Base-by-base conservation (phyloP, 495 filamentous ascomycete genomes). In the Glonium stellatum region DNA sequence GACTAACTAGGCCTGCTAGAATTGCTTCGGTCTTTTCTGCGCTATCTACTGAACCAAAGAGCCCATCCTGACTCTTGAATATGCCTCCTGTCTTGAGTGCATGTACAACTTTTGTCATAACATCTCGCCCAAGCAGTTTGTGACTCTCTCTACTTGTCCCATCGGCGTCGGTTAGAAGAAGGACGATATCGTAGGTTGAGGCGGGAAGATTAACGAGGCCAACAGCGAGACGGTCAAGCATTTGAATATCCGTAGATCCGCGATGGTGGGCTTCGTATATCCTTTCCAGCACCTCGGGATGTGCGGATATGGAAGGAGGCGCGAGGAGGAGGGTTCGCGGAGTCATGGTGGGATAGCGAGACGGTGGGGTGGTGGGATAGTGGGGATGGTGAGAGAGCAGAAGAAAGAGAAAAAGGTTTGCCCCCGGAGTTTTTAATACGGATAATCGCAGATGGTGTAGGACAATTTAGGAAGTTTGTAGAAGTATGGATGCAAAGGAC, bases 171-270 rank as follows among this genome's bases (percentile, higher is more conserved):
- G 86, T 83, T 37, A 97, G 82, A n/a, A 98, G 78, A 13, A 97
- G 80, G 10, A 97, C 80, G 49, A 88, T 74, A 67, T 95, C 87
- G 78, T 97, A 97, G 54, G 87, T 89, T 25, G 80, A 70, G 12
- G 79, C 58, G 1, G 93, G 89, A 4, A 99, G 85, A 4, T 82
- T 72, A 53, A 93, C 88, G 42, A 97, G 80, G 54, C 89, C 90
- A 41, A 88, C 80, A 0, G 89, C 84, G 18, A 99, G 81, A 34
- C 93, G 90, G 75, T 99, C 93, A 56, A 99, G 88, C 93, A 99
- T 99, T 70, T 97, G 95, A 41, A 99, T 79, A 70, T 99, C 93
- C 51, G 90, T 90, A 36, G 78, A 75, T 57, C 76, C 72, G 66
- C 89, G 87, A 70, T 89, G 82, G 73, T 88, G 82, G 39, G 83